A percentile compares a stretch with the other conserved stretches of the same genome.
These are phyloP conservation scores for Alnus rubra DNA, from an alignment of 306 rosid species.

Conservation along the genomic window DNA sequence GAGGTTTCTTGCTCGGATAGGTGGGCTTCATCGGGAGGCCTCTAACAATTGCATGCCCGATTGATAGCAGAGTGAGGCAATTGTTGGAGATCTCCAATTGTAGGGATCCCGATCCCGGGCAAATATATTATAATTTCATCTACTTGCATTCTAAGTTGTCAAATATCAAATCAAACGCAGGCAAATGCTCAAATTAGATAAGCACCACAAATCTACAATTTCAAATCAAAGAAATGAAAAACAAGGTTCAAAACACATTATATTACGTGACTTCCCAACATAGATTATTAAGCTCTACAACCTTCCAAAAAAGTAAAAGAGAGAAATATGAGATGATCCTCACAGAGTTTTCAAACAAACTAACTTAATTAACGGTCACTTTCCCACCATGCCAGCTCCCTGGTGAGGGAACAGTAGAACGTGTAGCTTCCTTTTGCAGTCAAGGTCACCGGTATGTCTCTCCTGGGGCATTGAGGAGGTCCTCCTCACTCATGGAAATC, in stretches of 20 bases:
- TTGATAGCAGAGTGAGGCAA: too few relatives aligned
- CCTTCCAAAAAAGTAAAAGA: conserved; percentile 17
- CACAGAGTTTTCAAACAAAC: not conserved
- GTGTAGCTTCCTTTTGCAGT: conserved; percentile 64
- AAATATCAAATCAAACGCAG: not conserved
- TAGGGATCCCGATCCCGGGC: too few relatives aligned
- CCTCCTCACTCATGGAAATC: conserved; percentile 79
- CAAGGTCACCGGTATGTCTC: conserved; percentile 64
- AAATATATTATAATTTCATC: too few relatives aligned
- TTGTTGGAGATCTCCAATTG: too few relatives aligned
- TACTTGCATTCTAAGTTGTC: not conserved
- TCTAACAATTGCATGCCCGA: too few relatives aligned
- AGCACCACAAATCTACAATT: conserved; percentile 17
- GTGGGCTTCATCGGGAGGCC: too few relatives aligned
- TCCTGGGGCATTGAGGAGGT: conserved; percentile 72
- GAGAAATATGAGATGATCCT: conserved; percentile 8
- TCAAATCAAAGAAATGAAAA: conserved; percentile 17
- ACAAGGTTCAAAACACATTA: conserved; percentile 26
- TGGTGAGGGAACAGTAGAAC: conserved; percentile 87
- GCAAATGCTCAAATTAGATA: not conserved
- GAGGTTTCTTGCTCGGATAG: too few relatives aligned
- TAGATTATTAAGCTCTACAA: conserved; percentile 35
- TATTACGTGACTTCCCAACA: conserved; percentile 21
- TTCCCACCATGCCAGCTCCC: conserved; percentile 95
- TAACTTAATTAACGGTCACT: conserved; percentile 66